These are phyloP conservation scores for Gaultheria prostrata DNA, from an alignment of 148 eudicot species.

Conservation along the genomic window DNA sequence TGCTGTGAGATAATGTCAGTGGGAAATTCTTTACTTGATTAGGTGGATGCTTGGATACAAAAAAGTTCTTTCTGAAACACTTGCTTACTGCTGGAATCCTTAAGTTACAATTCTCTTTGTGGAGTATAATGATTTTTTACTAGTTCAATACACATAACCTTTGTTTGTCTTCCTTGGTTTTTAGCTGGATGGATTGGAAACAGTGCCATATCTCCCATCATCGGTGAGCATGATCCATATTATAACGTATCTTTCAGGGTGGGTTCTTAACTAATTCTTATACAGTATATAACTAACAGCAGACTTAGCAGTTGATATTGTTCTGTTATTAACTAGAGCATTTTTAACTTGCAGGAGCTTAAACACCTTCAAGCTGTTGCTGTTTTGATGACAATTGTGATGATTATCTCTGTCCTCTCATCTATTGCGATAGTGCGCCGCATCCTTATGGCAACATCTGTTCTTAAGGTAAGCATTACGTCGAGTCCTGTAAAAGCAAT, in stretches of 20 bases:
- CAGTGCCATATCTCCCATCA: slow-evolving; percentile 79
- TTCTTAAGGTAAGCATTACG: slow-evolving; percentile 64
- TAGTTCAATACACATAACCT: background rate
- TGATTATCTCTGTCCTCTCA: slow-evolving; percentile 70
- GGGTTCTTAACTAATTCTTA: slow-evolving; percentile 21
- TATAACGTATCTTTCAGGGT: slow-evolving; percentile 78
- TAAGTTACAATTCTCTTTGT: background rate
- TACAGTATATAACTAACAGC: slow-evolving; percentile 3
- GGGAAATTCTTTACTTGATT: background rate
- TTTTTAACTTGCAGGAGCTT: slow-evolving; percentile 57
- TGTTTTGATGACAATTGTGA: slow-evolving; percentile 71
- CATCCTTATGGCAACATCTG: slow-evolving; percentile 95
- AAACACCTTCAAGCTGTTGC: slow-evolving; percentile 78
- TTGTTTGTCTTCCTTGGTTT: slow-evolving; percentile 8
- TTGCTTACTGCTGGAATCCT: too few relatives aligned
- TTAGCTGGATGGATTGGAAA: slow-evolving; percentile 99
- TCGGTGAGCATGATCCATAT: slow-evolving; percentile 90
- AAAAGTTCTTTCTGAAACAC: too few relatives aligned
- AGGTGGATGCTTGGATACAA: background rate
- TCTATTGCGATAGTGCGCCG: slow-evolving; percentile 91
- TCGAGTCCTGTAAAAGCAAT: background rate
- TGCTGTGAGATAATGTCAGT: background rate
- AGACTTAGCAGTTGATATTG: background rate
- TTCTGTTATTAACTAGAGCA: slow-evolving; percentile 13
- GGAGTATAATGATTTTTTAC: background rate